Base-by-base conservation (phyloP, 1,284 basidiomycete species). In the Irpex rosettiformis region DNA sequence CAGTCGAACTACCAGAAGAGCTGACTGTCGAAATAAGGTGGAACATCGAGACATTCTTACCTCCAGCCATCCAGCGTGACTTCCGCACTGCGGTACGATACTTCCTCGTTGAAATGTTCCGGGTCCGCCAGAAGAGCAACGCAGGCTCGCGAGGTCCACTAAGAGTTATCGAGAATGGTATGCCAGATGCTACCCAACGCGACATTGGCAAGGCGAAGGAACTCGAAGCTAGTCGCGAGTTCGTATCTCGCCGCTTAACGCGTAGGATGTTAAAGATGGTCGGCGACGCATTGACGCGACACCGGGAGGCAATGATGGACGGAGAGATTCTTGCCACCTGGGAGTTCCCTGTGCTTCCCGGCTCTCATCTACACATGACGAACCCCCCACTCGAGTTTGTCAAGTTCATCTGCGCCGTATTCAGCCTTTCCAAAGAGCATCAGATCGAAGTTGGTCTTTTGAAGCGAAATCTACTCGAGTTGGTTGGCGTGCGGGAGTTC, bases 11-110 rank as follows among this genome's bases (percentile, higher is more conserved):
- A 21, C 86, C 90, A 0, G 80, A 86, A 45, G 82, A 85, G 52
- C 75, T 91, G 18, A 75, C 82, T 2, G 79, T 97, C 58, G 91
- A 94, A 67, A 94, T 96, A 91, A 84, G 86, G 61, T 99, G 96
- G 96, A 99, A 99, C 71, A 93, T 99, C 62, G 83, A 90, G 61
- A 83, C 85, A 0, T 98, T 98, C 80, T 84, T 99, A 7, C 96
- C 97, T 0, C 82, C 82, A 0, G 87, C 88, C 4, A 78, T 96
- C 29, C 96, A 96, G 67, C 76, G 81, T 8, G 85, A 94, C 63
- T 98, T 99, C 68, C 80, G 82, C 56, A 73, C 80, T 10, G 80
- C 87, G 43, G 77, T 98, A 18, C 91, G 92, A 48, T 88, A 84
- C 69, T 98, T 93, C 76, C 89, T 98, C 60, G 81, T 92, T 60